A percentile compares a stretch with the other conserved stretches of the same genome.
Conservation (phyloP, 352 stramenopile genomes). For the Globisporangium canariense region DNA sequence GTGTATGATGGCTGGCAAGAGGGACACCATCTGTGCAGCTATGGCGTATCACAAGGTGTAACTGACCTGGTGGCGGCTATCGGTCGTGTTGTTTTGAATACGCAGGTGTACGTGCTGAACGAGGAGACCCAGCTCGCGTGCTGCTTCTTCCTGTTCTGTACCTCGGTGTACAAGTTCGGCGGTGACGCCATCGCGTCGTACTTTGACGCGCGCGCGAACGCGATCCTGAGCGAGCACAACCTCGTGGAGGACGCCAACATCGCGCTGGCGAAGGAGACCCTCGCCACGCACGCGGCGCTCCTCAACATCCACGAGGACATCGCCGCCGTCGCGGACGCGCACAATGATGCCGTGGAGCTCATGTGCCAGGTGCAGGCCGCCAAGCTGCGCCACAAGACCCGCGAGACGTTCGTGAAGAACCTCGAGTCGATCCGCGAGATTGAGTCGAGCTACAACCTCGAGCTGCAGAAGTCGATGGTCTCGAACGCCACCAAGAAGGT, state of each 20-base stretch:
- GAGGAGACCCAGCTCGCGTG: conserved; percentile 81
- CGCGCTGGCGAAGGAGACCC: conserved; percentile 74
- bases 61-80: conserved; percentile 6
- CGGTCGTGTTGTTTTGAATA: neutral
- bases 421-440: conserved; percentile 84
- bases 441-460: conserved; percentile 74
- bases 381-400: conserved; percentile 87
- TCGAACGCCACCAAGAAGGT: conserved; percentile 69
- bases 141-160: conserved; percentile 86
- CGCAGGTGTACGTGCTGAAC: conserved; percentile 81
- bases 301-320: conserved; percentile 87
- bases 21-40: too few relatives aligned
- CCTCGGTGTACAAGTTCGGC: conserved; percentile 84
- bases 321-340: conserved; percentile 62
- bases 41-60: neutral
- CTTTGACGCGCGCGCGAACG: conserved; percentile 73
- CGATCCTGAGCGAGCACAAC: conserved; percentile 85
- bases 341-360: conserved; percentile 79
- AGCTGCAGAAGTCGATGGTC: conserved; percentile 85
- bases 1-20: neutral
- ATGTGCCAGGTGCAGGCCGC: conserved; percentile 84
- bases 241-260: conserved; percentile 84
- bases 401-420: conserved; percentile 85
- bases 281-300: conserved; percentile 79
- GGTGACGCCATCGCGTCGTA: conserved; percentile 80